Evolutionary conservation across 73 alveolate species (phyloP), one percentile per base, ranked within the genome.

Genomic region (Paramecium sexaurelia): DNA sequence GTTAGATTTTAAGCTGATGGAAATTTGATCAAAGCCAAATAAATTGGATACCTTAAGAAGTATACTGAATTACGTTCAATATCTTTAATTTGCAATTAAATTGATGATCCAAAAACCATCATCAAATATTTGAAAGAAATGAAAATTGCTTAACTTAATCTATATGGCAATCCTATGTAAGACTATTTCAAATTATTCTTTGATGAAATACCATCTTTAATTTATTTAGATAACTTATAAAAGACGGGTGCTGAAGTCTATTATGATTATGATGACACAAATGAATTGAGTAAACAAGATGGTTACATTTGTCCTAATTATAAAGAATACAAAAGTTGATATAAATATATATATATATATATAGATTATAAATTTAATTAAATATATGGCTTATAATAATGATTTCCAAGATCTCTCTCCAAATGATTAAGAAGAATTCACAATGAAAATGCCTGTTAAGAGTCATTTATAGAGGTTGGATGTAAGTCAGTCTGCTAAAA

Each of bases 311-410:
- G 83, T 61, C 39, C 47, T 8, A 61, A 61, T 61, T 61, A 61
- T 10, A 61, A 32, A 15, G 83, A 61, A 32, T 61, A 61, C 10
- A 61, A 32, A 32, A 61, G 83, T 61, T 61, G 43, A 61, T 61
- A 45, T 45, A 15, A 3, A 45, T 45, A 39, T 45, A 36, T 11
- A 8, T n/a, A n/a, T n/a, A n/a, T n/a, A n/a, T n/a, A n/a, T n/a
- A n/a, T n/a, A n/a, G n/a, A 45, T 26, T 3, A 61, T 57, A 20
- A 22, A 29, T 13, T n/a, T 61, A 29, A 61, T 29, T 61, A 26
- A 61, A 22, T 51, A 78, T 1, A 78, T 78, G 55, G 90, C 90
- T 37, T 78, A 78, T 78, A 78, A 78, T 43, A 40, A 55, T 43
- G 90, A 78, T 32, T 78, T 41, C 24, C n/a, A 78, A 26, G 90